Evolutionary conservation across 441 rosid genomes (phyloP), one percentile per base, ranked within the genome.

Genomic region (Daphne laureola): DNA sequence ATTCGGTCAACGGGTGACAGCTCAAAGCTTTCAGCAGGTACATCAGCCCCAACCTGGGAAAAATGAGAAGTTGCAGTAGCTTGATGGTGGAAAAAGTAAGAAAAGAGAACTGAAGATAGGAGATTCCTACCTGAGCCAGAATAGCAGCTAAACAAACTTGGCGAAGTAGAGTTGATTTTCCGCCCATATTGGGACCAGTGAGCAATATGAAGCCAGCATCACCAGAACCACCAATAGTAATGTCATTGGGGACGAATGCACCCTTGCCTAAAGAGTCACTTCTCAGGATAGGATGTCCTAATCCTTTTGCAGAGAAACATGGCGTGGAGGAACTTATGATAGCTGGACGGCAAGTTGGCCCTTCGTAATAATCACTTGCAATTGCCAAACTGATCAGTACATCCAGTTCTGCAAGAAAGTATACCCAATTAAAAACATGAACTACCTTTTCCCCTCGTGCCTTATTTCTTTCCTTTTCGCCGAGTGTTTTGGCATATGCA

Each of bases 181-280:
- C 99, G 61, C 98, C 98, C 96, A 94, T 94, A 71, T 94, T 94
- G 56, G 98, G 99, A 73, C 96, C 98, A 17, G 96, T 87, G 54
- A 94, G 99, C 62, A 94, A 96, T 66, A 94, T 64, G 77, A 94
- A 94, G 63, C 86, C 74, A 65, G 95, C 81, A 65, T 77, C 67
- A 64, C 57, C 74, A 56, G 66, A 47, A 68, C 96, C 92, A 49
- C 98, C 95, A 36, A 90, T 68, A 55, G 53, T 68, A 53, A 90
- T 68, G 66, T 94, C 80, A 73, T 94, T 94, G 51, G 99, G 88
- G 54, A 94, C 96, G 67, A 94, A 94, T 57, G 84, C 66, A 48
- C 95, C 94, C 76, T 77, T 84, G 54, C 91, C 97, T 65, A 90
- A 67, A 25, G 92, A 86, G 75, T 94, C 96, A 62, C 94, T 87